Base-by-base conservation (phyloP, 202 grass and related monocot species). In the Schoenoplectus tabernaemontani region DNA sequence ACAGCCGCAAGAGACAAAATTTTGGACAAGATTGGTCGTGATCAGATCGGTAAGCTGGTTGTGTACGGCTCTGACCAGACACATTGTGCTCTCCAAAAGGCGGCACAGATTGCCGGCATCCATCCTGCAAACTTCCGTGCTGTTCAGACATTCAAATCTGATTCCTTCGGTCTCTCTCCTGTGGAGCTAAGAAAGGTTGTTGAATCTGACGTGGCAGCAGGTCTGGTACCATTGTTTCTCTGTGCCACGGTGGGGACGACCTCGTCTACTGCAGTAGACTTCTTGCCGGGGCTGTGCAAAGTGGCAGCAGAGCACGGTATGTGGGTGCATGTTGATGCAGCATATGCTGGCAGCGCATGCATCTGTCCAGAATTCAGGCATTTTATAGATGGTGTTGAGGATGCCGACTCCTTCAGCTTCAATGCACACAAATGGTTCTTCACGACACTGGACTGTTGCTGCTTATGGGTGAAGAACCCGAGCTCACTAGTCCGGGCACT, bases 41-140 rank as follows among this genome's bases (percentile, higher is more conserved):
- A 56, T 37, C 30, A 33, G 30, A 70, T 70, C 1, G 32, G 17
- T 43, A 70, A 70, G 65, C 39, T 70, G 65, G 65, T 70, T 11
- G 65, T 70, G 33, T 70, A 70, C 13, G 65, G 30, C 32, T 70
- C 65, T 17, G 65, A 70, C 8, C 65, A 70, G 15, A 70, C 65
- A 39, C 65, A 70, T 39, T 70, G 30, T 4, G 32, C 65, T 56
- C 51, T 56, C n/a, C 51, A 56, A 16, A 56, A 56, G 51, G 51
- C 51, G 0, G 17, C 51, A 56, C 51, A 56, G 51, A 19, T 56
- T 56, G 51, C 51, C 4, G 51, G 51, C 16, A 56, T 56, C 51
- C 51, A 56, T 16, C 51, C 51, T 4, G 51, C 51, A 5, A 56
- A 56, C 51, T 56, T 56, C 51, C 51, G 51, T 20, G 51, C 51